Base-by-base conservation (phyloP, 2,329 filamentous ascomycete species). In the Rugonectria rugulosa region DNA sequence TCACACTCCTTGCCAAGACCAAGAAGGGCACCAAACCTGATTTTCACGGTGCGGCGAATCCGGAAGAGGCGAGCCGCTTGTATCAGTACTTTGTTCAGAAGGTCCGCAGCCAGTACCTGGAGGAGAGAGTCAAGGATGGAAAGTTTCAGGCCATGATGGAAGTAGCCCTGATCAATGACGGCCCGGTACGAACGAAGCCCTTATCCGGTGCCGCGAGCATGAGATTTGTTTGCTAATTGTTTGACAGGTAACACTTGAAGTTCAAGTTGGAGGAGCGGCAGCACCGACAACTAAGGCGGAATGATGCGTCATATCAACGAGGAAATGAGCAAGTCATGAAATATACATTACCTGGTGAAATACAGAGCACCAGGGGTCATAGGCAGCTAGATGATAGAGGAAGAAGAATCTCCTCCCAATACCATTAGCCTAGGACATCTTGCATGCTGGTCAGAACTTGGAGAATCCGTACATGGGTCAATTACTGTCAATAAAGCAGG, bases 141-240 rank as follows among this genome's bases (percentile, higher is more conserved):
- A 87, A 94, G 24, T 99, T 99, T 73, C 94, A 97, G 70, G 95
- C 95, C 44, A 97, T 96, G 93, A 99, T 99, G 95, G 89, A 98
- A 70, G 94, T 99, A 55, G 89, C 90, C 43, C 76, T 97, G 24
- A 87, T 97, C 44, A 98, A 98, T 64, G 94, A 98, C 64, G 87
- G 87, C 1, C 87, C 87, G 49, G 87, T 89, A 71, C 63, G 75
- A 71, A 37, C 26, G 15, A 36, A 50, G 15, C n/a, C 31, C 27
- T 42, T 26, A 26, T 41, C 27, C 31, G 4, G 6, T 37, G 11
- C 34, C 11, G 11, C 21, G 12, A 41, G 5, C 17, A 23, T 50
- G 34, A 17, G 21, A 10, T 34, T 31, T 42, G 20, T 38, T 36
- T 42, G 17, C 52, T 49, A 44, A 49, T 40, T 45, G 37, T 26